Evolutionary conservation across 176 grass and related monocot species (phyloP), one percentile per base, ranked within the genome.

Genomic region (Saccharum officinarum): DNA sequence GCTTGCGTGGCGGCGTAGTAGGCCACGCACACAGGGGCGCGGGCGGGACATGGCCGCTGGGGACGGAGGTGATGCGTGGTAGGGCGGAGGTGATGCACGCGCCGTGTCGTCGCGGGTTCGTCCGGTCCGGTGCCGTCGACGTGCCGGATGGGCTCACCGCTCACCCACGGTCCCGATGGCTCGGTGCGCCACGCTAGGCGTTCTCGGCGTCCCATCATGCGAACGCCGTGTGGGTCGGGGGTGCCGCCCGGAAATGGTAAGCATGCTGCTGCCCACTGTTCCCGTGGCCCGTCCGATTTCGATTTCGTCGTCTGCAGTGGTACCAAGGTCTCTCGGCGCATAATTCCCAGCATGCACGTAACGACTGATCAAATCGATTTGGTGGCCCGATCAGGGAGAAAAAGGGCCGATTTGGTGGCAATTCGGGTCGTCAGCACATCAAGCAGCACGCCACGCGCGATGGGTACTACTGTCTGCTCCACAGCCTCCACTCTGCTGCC

Each of bases 141-240:
- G 44, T 52, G 72, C 45, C 28, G 72, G 72, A 72, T n/a, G 71
- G 44, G 26, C 7, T 30, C 41, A 7, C 2, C 0, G 28, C 1
- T 28, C 28, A 28, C 6, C 1, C 49, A 17, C 7, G 25, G 26
- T 11, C 7, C 10, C 41, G 66, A 68, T 40, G 17, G 57, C 5
- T 37, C 6, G 49, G 50, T 60, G 49, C 18, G 64, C 7, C 67
- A 70, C 28, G 60, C 62, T 26, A 31, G 23, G 10, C 73, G 25
- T 75, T 33, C 45, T 75, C 73, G 73, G 73, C 73, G 47, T 36
- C 31, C 8, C 46, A 75, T 75, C 73, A 54, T 36, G 73, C 17
- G 30, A 15, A 15, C 44, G 25, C 3, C 71, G 71, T 33, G 75
- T 60, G 52, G 5, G 11, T 9, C 50, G 38, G 50, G n/a, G 18